A percentile compares a stretch with the other conserved stretches of the same genome.
Conservation (phyloP, 345 rosid genomes). For the Cardiospermum halicacabum region DNA sequence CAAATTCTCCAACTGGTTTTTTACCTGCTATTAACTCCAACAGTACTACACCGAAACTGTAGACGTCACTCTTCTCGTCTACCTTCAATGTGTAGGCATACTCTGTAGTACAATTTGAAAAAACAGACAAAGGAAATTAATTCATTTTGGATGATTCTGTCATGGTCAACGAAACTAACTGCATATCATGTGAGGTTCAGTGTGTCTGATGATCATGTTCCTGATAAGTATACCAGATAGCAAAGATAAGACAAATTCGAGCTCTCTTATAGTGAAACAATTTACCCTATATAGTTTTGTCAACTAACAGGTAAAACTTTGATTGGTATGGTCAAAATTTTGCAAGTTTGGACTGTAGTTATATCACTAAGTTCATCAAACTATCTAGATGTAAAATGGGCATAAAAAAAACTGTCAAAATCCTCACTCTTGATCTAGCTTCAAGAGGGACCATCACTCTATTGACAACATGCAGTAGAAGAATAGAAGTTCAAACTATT, state of each 20-base stretch:
- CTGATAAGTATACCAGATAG: neutral
- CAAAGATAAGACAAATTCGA: neutral
- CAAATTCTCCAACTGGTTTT: conserved; percentile 88
- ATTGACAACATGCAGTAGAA: too few relatives aligned
- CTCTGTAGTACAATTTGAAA: conserved; percentile 34
- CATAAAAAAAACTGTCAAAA: too few relatives aligned
- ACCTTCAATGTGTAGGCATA: conserved; percentile 87
- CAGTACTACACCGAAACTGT: conserved; percentile 84
- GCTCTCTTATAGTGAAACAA: neutral
- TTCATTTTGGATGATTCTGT: neutral
- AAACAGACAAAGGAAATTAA: neutral
- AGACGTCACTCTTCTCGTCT: conserved; percentile 91
- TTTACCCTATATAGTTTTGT: too few relatives aligned
- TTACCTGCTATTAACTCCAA: conserved; percentile 80
- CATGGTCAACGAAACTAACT: neutral
- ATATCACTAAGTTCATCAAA: too few relatives aligned
- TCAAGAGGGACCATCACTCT: too few relatives aligned
- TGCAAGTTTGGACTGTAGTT: too few relatives aligned
- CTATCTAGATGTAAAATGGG: too few relatives aligned
- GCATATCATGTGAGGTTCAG: neutral
- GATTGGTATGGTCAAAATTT: too few relatives aligned
- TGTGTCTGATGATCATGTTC: neutral
- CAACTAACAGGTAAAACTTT: too few relatives aligned
- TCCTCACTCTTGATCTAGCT: too few relatives aligned
- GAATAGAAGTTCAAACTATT: too few relatives aligned